Evolutionary conservation across 768 basidiomycete species (phyloP).

Genomic region (Lactifluus subvellereus): DNA sequence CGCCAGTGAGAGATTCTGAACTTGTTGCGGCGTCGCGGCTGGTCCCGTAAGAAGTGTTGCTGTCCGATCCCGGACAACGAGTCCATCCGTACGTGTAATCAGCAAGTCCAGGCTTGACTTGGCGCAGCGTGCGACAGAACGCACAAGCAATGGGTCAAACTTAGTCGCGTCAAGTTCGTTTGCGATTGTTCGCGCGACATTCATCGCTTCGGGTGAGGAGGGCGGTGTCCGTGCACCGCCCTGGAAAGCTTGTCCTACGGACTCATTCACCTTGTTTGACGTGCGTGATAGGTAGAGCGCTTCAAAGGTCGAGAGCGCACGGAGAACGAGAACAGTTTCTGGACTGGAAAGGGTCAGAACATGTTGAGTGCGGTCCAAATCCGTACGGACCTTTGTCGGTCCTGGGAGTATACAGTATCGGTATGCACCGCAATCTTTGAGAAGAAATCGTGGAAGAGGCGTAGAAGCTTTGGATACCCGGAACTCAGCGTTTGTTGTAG

Average conservation of each 20-base stretch:
- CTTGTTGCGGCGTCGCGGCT: constrained; percentile 70
- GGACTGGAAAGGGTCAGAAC: constrained; percentile 46
- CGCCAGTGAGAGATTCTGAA: constrained; percentile 69
- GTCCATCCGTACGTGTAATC: constrained; percentile 52
- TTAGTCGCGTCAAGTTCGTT: constrained; percentile 92
- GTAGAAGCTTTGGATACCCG: constrained; percentile 81
- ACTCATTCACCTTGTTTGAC: constrained; percentile 77
- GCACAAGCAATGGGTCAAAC: constrained; percentile 86
- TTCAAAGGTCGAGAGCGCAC: constrained; percentile 80
- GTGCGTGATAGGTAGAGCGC: constrained; percentile 83
- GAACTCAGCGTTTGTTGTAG: constrained; percentile 83
- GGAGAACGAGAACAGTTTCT: constrained; percentile 85
- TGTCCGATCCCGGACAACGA: constrained; percentile 74
- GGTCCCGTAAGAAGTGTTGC: constrained; percentile 73
- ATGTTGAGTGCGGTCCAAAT: background rate
- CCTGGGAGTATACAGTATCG: constrained; percentile 82
- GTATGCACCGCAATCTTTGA: constrained; percentile 92
- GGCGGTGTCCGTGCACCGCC: constrained; percentile 67
- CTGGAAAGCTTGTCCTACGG: constrained; percentile 69
- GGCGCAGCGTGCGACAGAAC: constrained; percentile 70
- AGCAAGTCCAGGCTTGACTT: constrained; percentile 65
- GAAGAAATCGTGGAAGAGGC: constrained; percentile 96
- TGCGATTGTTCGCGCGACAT: constrained; percentile 66
- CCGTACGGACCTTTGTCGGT: constrained; percentile 68
- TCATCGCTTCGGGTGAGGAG: constrained; percentile 67